Evolutionary conservation across 495 filamentous ascomycete genomes (phyloP).

Genomic region (Penicillium manginii): DNA sequence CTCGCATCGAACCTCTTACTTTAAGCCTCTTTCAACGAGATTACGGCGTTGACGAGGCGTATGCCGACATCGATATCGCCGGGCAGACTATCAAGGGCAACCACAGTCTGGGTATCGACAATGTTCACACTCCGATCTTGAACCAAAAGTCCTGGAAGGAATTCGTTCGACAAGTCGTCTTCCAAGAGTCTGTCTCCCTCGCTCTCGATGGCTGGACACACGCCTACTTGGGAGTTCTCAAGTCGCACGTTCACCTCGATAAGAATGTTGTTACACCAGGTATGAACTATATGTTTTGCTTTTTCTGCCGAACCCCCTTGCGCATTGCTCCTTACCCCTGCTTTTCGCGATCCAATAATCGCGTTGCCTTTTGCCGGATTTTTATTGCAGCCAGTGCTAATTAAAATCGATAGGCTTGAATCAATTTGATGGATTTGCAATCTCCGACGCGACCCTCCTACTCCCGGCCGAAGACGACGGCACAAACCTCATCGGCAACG

Average conservation of each 20-base stretch:
- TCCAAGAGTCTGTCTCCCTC: constrained; percentile 29
- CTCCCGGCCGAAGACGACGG: constrained; percentile 33
- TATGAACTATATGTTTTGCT: constrained; percentile 9
- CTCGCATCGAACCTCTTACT: constrained; percentile 37
- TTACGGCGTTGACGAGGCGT: constrained; percentile 30
- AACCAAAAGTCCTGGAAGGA: constrained; percentile 33
- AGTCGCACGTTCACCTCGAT: constrained; percentile 35
- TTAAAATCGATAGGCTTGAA: constrained; percentile 27
- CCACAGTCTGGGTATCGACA: constrained; percentile 32
- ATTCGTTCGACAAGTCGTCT: constrained; percentile 35
- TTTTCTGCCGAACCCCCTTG: background rate
- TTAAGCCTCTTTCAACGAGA: constrained; percentile 36
- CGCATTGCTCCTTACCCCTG: background rate
- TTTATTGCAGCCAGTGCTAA: background rate
- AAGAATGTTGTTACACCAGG: constrained; percentile 39
- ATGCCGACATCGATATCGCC: constrained; percentile 27
- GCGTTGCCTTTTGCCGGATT: background rate
- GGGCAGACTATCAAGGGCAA: constrained; percentile 37
- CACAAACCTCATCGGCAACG: constrained; percentile 41
- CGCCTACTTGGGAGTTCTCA: constrained; percentile 36
- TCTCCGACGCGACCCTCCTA: constrained; percentile 30
- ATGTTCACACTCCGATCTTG: constrained; percentile 29
- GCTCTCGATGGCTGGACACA: constrained; percentile 32
- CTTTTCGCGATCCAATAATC: background rate
- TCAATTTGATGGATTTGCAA: constrained; percentile 35